Percentiles rank a stretch among this genome's conserved stretches.
phyloP scores from a whole-genome alignment of 192 early-diverging fungal genomes.

The Powellomyces hirtus region DNA sequence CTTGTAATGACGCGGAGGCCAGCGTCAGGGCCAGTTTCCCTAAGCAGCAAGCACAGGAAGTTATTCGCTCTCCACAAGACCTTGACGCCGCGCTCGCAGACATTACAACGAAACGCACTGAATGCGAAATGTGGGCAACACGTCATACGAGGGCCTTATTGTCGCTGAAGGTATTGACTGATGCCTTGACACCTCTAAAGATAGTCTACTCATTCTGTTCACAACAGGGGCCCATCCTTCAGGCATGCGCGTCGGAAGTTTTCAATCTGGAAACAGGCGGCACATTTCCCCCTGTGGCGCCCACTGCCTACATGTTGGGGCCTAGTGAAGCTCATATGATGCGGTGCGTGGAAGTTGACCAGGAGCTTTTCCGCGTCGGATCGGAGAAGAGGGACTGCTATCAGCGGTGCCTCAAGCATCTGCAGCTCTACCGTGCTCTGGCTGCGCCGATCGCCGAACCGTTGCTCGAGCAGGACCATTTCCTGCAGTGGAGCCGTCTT shows the following conservation, averaged over 20 bases:
- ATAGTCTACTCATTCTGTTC: neutral
- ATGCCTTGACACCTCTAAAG: too few species aligned
- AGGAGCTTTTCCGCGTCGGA: conserved; percentile 20
- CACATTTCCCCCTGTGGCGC: conserved; percentile 24
- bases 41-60: neutral
- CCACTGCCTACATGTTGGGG: neutral
- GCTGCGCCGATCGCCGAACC: conserved; percentile 26
- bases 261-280: neutral
- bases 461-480: conserved; percentile 34
- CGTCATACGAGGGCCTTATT: conserved; percentile 5
- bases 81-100: neutral
- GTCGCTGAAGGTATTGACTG: conserved; percentile 1
- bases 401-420: conserved; percentile 24
- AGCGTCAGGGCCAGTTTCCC: neutral
- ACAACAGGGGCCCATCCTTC: conserved; percentile 9
- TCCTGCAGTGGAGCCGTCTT: conserved; percentile 10
- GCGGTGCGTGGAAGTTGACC: conserved; percentile 28
- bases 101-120: neutral
- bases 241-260: conserved; percentile 10
- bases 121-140: conserved; percentile 13
- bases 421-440: conserved; percentile 33
- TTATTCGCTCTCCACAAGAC: neutral
- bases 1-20: neutral
- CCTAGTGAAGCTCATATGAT: conserved; percentile 9
- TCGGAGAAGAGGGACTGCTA: neutral